These are phyloP conservation scores for Magnusiomyces magnusii DNA, from an alignment of 1,139 yeast genomes.

Conservation along the genomic window DNA sequence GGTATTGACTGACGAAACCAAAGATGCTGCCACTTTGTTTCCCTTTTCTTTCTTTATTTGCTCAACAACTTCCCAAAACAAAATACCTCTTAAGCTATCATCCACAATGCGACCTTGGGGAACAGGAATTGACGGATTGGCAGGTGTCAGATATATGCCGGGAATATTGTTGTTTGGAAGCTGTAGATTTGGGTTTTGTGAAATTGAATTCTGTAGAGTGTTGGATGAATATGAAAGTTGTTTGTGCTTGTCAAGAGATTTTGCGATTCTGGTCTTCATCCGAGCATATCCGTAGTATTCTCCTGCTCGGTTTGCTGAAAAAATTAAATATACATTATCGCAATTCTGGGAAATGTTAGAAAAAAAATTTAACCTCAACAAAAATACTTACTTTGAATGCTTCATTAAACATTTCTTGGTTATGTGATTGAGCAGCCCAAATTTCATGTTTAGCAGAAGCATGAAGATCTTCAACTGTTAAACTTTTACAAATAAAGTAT, in stretches of 20 bases:
- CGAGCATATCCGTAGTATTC: conserved; percentile 38
- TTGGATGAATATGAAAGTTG: background rate
- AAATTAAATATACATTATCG: conserved; percentile 35
- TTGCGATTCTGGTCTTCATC: conserved; percentile 28
- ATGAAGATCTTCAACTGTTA: conserved; percentile 34
- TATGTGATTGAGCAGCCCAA: conserved; percentile 39
- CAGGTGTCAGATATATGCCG: conserved; percentile 20
- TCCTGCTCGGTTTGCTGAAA: conserved; percentile 37
- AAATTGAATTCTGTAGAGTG: background rate
- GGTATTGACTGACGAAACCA: no score
- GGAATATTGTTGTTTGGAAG: conserved; percentile 10
- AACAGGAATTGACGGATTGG: conserved; percentile 22
- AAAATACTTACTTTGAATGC: conserved; percentile 28
- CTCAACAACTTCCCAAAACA: conserved; percentile 35
- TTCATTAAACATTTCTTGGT: conserved; percentile 31
- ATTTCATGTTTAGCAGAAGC: conserved; percentile 30
- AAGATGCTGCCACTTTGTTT: no score
- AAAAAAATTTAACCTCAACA: no score
- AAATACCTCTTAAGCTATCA: conserved; percentile 35
- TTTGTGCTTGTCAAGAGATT: conserved; percentile 3
- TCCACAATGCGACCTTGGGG: conserved; percentile 38
- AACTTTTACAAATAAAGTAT: conserved; percentile 37
- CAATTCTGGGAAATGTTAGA: conserved; percentile 19
- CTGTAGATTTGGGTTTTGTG: background rate
- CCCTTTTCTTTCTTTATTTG: no score